Evolutionary conservation across 2,329 filamentous ascomycete genomes (phyloP).

Genomic region (Cladorrhinum sp.): DNA sequence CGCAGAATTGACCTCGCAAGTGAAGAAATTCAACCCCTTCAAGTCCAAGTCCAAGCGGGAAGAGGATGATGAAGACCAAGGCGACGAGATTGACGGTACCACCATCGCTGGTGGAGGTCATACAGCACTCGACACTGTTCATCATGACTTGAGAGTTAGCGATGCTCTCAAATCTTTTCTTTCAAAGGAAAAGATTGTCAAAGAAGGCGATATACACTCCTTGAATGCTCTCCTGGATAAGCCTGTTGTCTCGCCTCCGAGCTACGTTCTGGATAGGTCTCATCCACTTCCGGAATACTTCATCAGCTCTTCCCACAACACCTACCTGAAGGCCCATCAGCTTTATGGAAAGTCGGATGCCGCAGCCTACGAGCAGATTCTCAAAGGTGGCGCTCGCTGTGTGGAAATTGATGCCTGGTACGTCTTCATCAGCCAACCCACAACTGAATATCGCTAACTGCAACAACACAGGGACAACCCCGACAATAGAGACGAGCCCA

Average conservation of each 20-base stretch:
- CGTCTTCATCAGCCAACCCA: no score
- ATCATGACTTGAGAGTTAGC: constrained; percentile 57
- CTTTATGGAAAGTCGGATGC: constrained; percentile 62
- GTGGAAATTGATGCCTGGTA: constrained; percentile 69
- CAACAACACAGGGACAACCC: constrained; percentile 57
- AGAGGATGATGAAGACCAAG: constrained; percentile 48
- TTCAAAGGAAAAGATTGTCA: constrained; percentile 49
- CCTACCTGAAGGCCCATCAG: constrained; percentile 68
- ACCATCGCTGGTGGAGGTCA: constrained; percentile 61
- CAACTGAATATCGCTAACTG: no score
- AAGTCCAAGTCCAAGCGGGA: constrained; percentile 28
- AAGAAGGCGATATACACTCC: constrained; percentile 45
- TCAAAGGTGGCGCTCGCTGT: constrained; percentile 63
- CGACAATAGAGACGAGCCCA: constrained; percentile 60
- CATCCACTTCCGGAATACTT: constrained; percentile 67
- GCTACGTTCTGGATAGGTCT: constrained; percentile 17
- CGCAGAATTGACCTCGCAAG: constrained; percentile 5
- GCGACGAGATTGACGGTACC: constrained; percentile 46
- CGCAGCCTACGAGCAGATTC: constrained; percentile 59
- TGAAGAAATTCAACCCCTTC: constrained; percentile 38
- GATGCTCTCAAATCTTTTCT: constrained; percentile 56
- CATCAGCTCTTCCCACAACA: constrained; percentile 72
- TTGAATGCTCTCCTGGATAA: constrained; percentile 53
- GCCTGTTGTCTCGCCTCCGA: constrained; percentile 31
- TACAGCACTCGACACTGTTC: constrained; percentile 46